These are phyloP conservation scores for Tulasnella sp. DNA, from an alignment of 768 basidiomycete species.

Conservation along the genomic window DNA sequence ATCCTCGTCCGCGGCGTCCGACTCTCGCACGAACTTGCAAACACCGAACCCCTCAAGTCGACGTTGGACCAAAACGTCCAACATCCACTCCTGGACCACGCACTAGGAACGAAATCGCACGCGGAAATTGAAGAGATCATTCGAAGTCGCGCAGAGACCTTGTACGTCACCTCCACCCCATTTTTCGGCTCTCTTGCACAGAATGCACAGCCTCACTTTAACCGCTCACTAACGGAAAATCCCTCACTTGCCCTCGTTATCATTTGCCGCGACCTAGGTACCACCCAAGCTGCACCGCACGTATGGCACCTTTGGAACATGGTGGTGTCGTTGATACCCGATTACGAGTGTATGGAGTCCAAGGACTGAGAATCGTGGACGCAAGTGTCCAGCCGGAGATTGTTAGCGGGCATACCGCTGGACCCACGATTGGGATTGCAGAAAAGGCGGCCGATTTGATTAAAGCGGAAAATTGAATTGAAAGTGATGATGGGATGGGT, in stretches of 20 bases:
- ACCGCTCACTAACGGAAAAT: neutral
- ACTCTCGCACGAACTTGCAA: neutral
- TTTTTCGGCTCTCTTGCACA: no score
- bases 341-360: constrained; percentile 39
- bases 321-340: constrained; percentile 41
- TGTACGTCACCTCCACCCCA: constrained; percentile 37
- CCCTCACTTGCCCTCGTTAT: neutral
- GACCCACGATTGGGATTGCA: constrained; percentile 18
- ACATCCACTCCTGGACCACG: constrained; percentile 39
- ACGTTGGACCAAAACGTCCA: constrained; percentile 33
- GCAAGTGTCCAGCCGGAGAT: constrained; percentile 41
- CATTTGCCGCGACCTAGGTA: constrained; percentile 2
- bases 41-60: constrained; percentile 22
- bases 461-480: neutral
- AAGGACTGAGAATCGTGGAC: constrained; percentile 41
- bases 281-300: constrained; percentile 36
- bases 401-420: constrained; percentile 22
- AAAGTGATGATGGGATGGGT: no score
- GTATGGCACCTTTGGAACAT: constrained; percentile 33
- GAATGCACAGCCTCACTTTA: no score
- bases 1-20: constrained; percentile 8
- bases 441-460: constrained; percentile 25
- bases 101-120: constrained; percentile 28
- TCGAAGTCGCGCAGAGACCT: constrained; percentile 33
- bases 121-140: constrained; percentile 35